phyloP scores from a whole-genome alignment of 2,329 filamentous ascomycete genomes.

The Tolypocladium cylindrosporum region DNA sequence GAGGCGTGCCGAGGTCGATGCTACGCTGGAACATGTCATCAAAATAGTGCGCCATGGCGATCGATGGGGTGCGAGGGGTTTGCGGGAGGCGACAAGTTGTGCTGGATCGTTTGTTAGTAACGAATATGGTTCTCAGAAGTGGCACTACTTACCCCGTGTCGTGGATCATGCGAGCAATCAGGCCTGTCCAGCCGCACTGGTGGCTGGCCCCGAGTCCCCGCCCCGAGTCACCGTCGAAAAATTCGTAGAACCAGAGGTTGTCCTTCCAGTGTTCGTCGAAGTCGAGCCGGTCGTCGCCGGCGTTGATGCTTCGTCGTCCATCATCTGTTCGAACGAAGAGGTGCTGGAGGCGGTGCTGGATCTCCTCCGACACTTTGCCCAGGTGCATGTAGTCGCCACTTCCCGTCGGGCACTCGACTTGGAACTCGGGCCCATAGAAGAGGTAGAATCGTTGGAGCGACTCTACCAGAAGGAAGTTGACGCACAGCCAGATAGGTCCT shows the following conservation, averaged over 20 bases:
- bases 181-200: constrained; percentile 92
- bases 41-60: constrained; percentile 86
- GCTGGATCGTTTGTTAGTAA: constrained; percentile 29
- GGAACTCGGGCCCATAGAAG: constrained; percentile 81
- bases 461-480: constrained; percentile 91
- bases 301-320: constrained; percentile 81
- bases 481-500: constrained; percentile 89
- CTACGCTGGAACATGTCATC: constrained; percentile 67
- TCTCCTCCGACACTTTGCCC: constrained; percentile 86
- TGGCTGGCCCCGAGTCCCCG: constrained; percentile 86
- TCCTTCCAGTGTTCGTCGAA: constrained; percentile 88
- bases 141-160: constrained; percentile 70
- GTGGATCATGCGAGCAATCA: constrained; percentile 95
- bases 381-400: constrained; percentile 94
- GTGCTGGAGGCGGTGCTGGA: constrained; percentile 90
- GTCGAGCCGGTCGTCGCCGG: constrained; percentile 73
- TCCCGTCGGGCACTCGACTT: constrained; percentile 88
- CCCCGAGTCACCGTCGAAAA: constrained; percentile 88
- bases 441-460: constrained; percentile 92
- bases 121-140: not conserved
- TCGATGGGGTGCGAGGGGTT: constrained; percentile 78
- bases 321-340: constrained; percentile 78
- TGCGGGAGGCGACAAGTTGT: constrained; percentile 85
- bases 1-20: constrained; percentile 23
- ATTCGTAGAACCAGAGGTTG: constrained; percentile 86